Base-by-base conservation (phyloP, 345 rosid species). In the Ricinus communis region DNA sequence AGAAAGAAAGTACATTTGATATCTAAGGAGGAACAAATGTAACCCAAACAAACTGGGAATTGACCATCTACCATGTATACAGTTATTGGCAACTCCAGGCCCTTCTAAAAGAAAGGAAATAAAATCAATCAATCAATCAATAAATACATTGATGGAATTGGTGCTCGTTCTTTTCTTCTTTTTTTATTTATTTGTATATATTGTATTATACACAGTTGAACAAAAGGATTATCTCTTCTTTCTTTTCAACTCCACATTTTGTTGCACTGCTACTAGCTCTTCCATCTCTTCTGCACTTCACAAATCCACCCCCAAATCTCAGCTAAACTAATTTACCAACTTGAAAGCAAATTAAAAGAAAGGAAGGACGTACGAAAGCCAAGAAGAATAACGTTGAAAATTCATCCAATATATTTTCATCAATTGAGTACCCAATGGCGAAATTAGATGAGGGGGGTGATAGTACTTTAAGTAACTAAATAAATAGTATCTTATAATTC, bases 31-130 rank as follows among this genome's bases (percentile, higher is more conserved):
- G 45, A 65, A 63, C 71, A 71, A 69, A 43, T 57, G 70, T 68
- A 67, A 66, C 68, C 74, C 78, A 62, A 68, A 70, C 79, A 81
- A 77, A 72, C 71, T 73, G 73, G 84, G 75, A 57, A 55, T 65
- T 69, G 66, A 49, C 72, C 41, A 38, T 56, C 43, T n/a, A 30
- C 50, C 54, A 41, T 66, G 56, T 30, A 49, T 61, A 49, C 82
- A 74, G 77, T 75, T 64, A 61, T 60, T 31, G 74, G 49, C 25
- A 62, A 72, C 33, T 69, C 38, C 76, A 62, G 73, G 50, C 62
- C 43, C 83, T 66, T 74, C 46, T 74, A 63, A 66, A 36, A 59
- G 64, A 59, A 75, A 72, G 56, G 54, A 30, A 28, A n/a, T 24
- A 9, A 21, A 5, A 5, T 53, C 27, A 5, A 53, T 62, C 28